Evolutionary conservation across 1,284 basidiomycete species (phyloP).

Genomic region (Heterobasidion occidentale): DNA sequence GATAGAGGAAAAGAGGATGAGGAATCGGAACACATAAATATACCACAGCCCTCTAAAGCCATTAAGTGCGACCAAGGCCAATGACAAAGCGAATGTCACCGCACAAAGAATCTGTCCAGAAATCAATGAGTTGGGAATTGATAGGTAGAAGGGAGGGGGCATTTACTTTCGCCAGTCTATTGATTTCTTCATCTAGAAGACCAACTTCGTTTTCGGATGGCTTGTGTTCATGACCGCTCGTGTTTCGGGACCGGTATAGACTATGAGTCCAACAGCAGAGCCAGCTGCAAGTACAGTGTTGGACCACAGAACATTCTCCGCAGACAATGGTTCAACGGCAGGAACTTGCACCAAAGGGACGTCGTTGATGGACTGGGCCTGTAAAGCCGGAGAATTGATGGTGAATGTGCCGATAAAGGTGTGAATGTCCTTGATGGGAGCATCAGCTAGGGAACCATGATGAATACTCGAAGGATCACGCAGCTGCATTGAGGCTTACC

Average conservation of each 20-base stretch:
- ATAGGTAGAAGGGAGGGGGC: neutral
- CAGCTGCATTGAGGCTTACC: constrained; percentile 33
- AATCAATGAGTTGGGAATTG: neutral
- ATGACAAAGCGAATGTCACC: constrained; percentile 88
- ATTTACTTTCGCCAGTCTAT: constrained; percentile 85
- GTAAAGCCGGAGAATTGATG: constrained; percentile 43
- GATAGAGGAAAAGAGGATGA: constrained; percentile 97
- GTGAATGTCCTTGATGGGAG: constrained; percentile 96
- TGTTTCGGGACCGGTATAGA: constrained; percentile 94
- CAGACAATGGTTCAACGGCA: constrained; percentile 73
- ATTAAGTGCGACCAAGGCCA: constrained; percentile 91
- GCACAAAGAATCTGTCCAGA: constrained; percentile 76
- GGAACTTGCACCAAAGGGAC: constrained; percentile 50
- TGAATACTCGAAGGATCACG: constrained; percentile 1
- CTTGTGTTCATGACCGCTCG: constrained; percentile 99
- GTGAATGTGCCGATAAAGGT: constrained; percentile 93
- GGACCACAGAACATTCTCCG: constrained; percentile 95
- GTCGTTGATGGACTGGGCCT: constrained; percentile 35
- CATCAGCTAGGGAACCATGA: constrained; percentile 56
- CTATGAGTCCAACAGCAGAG: constrained; percentile 85
- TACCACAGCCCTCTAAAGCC: constrained; percentile 96
- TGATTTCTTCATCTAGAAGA: constrained; percentile 90
- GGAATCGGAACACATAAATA: constrained; percentile 93
- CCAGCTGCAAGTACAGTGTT: constrained; percentile 98
- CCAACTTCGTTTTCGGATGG: constrained; percentile 96